These are phyloP conservation scores for Plantago lanceolata DNA, from an alignment of 305 asterid species.

Conservation along the genomic window DNA sequence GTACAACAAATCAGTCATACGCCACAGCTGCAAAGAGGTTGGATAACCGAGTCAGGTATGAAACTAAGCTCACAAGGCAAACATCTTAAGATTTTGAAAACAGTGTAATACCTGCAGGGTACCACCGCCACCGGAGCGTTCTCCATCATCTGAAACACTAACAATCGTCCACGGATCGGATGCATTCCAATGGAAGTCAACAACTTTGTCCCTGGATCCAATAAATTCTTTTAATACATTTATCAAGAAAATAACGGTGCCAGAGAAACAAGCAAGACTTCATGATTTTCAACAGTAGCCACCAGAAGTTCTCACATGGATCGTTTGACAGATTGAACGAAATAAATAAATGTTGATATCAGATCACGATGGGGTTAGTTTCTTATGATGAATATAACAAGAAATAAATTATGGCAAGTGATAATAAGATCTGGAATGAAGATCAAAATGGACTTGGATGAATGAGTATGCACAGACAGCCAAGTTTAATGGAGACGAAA, in stretches of 20 bases:
- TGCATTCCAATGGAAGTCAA: constrained; percentile 92
- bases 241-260: too few species aligned
- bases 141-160: constrained; percentile 90
- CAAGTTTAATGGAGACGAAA: constrained; percentile 2
- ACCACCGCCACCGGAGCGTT: constrained; percentile 87
- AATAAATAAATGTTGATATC: too few species aligned
- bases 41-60: constrained; percentile 11
- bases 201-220: constrained; percentile 74
- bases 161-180: constrained; percentile 89
- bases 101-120: constrained; percentile 68
- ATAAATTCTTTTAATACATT: constrained; percentile 15
- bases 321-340: too few species aligned
- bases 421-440: too few species aligned
- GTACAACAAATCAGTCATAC: constrained; percentile 82
- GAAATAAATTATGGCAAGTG: too few species aligned
- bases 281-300: too few species aligned
- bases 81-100: background rate
- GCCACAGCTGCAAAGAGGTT: constrained; percentile 68
- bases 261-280: too few species aligned
- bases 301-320: too few species aligned
- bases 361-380: too few species aligned
- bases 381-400: too few species aligned
- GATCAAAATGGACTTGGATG: too few species aligned
- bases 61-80: constrained; percentile 10
- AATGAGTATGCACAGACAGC: background rate